Evolutionary conservation across 768 basidiomycete genomes (phyloP), one percentile per base, ranked within the genome.

Genomic region (Pleurotus platypus): DNA sequence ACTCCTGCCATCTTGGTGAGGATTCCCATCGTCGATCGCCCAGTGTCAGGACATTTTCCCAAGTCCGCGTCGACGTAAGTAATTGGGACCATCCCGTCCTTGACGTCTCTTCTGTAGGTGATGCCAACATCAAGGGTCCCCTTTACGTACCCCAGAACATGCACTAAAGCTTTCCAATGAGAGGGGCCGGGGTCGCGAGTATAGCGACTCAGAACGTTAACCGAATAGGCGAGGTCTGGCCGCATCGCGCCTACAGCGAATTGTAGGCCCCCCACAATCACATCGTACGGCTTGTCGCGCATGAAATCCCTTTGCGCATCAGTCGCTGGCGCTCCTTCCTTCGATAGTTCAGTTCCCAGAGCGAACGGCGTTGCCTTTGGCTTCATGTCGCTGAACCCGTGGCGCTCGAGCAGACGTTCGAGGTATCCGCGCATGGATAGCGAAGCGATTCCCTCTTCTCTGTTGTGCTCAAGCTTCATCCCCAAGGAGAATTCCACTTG

Each of bases 331-430:
- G 55, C 49, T 49, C 61, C 57, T 0, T 45, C 22, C 18, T 58
- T 42, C 0, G 58, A 56, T 24, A 69, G 64, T 9, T 39, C 45
- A 18, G 61, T 50, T 27, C 61, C 63, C n/a, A 60, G 37, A 18
- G 65, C 59, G 26, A 70, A 60, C 0, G 70, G 71, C 0, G 67
- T 71, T 5, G 64, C 57, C n/a, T 67, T 60, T 1, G 67, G 63
- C n/a, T 67, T 63, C 42, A 61, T 60, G 57, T 63, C 58, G 0
- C 59, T 24, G 57, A 70, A 60, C 2, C 61, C 53, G 46, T 63
- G 70, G 13, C 60, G 62, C 1, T 43, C 57, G 16, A 68, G 47
- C 18, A 69, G 49, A 26, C 59, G 39, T 18, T 61, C 60, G 24
- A 62, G 54, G 45, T 62, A 65, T 0, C 54, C 56, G 1, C 57